These are phyloP conservation scores for Sarocladium kiliense DNA, from an alignment of 2,329 filamentous ascomycete species.

Conservation along the genomic window DNA sequence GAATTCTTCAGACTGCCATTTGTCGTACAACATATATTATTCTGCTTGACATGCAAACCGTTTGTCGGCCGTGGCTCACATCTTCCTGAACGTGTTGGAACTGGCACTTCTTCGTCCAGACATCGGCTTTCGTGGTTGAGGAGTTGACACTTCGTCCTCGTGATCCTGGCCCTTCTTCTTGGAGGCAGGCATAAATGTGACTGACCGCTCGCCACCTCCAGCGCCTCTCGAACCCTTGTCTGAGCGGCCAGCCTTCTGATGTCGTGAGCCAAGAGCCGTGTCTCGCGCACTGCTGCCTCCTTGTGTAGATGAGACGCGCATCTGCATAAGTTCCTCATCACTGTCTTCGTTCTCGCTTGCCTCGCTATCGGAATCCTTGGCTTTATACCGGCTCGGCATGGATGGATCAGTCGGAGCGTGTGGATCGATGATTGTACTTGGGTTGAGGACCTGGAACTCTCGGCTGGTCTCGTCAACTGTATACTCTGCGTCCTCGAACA, in stretches of 20 bases:
- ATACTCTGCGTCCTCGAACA: slow-evolving; percentile 94
- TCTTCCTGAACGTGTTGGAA: slow-evolving; percentile 66
- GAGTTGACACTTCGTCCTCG: slow-evolving; percentile 21
- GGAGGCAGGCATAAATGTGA: slow-evolving; percentile 66
- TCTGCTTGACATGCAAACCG: neutral
- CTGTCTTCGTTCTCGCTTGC: slow-evolving; percentile 36
- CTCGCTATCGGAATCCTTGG: slow-evolving; percentile 38
- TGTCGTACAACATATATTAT: neutral
- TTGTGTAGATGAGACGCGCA: slow-evolving; percentile 67
- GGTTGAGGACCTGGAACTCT: slow-evolving; percentile 86
- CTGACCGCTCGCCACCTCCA: slow-evolving; percentile 57
- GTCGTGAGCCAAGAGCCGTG: slow-evolving; percentile 50
- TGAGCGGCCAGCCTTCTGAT: slow-evolving; percentile 43
- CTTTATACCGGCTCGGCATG: slow-evolving; percentile 30
- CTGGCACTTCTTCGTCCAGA: slow-evolving; percentile 64
- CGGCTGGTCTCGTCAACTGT: slow-evolving; percentile 81
- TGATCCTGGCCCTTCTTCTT: slow-evolving; percentile 43
- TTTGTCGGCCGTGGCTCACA: slow-evolving; percentile 34
- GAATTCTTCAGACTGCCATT: neutral
- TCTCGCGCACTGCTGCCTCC: slow-evolving; percentile 52
- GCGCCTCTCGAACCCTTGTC: slow-evolving; percentile 41
- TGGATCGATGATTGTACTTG: slow-evolving; percentile 61
- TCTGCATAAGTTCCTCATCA: slow-evolving; percentile 26
- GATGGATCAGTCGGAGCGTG: slow-evolving; percentile 25
- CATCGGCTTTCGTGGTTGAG: slow-evolving; percentile 24